Conservation (phyloP, 2,329 filamentous ascomycete genomes). For the Aspergillus chevalieri region DNA sequence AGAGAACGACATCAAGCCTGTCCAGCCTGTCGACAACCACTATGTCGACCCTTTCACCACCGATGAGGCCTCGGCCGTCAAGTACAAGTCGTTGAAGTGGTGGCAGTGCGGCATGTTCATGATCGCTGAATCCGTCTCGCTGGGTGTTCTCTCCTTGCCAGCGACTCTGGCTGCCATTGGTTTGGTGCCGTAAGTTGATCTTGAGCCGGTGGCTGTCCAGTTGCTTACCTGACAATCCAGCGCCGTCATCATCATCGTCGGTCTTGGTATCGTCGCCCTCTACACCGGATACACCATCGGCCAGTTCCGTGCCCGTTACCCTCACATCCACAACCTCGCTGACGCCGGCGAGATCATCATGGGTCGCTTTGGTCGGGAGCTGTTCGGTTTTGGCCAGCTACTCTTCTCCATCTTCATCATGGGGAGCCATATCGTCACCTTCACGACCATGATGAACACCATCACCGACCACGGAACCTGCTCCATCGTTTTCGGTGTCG, state of each 20-base stretch:
- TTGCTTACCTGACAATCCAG: slow-evolving; percentile 14
- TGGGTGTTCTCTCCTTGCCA: slow-evolving; percentile 53
- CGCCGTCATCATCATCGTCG: slow-evolving; percentile 49
- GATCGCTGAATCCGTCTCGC: slow-evolving; percentile 52
- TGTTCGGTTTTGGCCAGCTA: slow-evolving; percentile 57
- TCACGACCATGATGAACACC: slow-evolving; percentile 61
- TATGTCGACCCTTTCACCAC: slow-evolving; percentile 26
- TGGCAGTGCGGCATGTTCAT: slow-evolving; percentile 42
- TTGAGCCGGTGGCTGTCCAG: neutral
- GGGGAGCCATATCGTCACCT: slow-evolving; percentile 65
- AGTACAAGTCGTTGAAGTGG: slow-evolving; percentile 46
- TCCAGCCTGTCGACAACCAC: slow-evolving; percentile 3
- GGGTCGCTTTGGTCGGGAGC: slow-evolving; percentile 55
- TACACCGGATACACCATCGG: slow-evolving; percentile 57
- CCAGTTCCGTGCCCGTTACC: slow-evolving; percentile 51
- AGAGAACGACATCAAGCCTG: slow-evolving; percentile 9
- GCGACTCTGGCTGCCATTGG: slow-evolving; percentile 47
- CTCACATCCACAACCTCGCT: slow-evolving; percentile 60
- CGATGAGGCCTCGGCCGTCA: slow-evolving; percentile 33
- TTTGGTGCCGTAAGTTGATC: slow-evolving; percentile 40
- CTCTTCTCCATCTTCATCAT: slow-evolving; percentile 64
- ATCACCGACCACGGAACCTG: slow-evolving; percentile 57
- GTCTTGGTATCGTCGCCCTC: slow-evolving; percentile 50
- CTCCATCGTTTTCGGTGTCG: slow-evolving; percentile 57
- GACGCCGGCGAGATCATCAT: slow-evolving; percentile 60